Percentiles rank a stretch among this genome's conserved stretches.
phyloP scores from a whole-genome alignment of 2,329 filamentous ascomycete genomes.

The Cladosporium austrohemisphaericum region DNA sequence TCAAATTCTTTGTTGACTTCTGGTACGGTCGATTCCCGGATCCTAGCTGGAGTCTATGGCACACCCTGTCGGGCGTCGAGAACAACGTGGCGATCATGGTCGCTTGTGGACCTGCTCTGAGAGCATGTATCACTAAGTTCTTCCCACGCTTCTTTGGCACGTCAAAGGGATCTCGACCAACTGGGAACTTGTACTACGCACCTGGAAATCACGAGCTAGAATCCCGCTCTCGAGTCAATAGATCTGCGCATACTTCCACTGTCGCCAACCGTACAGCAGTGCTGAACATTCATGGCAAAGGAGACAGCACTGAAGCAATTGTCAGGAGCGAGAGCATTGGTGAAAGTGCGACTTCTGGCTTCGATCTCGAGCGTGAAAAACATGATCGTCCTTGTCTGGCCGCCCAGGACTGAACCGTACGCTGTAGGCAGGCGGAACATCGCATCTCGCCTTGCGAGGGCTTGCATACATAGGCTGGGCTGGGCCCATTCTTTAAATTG shows the following conservation, averaged over 20 bases:
- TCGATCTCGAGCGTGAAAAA: too few relatives aligned
- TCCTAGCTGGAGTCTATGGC: constrained; percentile 35
- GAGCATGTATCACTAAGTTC: constrained; percentile 41
- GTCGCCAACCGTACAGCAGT: neutral
- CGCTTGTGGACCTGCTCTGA: constrained; percentile 52
- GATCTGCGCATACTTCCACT: neutral
- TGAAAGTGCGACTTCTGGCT: too few relatives aligned
- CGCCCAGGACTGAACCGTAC: too few relatives aligned
- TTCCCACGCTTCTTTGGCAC: constrained; percentile 30
- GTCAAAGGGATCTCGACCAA: neutral
- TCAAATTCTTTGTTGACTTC: constrained; percentile 40
- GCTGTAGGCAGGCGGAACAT: too few relatives aligned
- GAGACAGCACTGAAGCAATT: neutral
- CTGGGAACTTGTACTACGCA: constrained; percentile 6
- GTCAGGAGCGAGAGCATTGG: neutral
- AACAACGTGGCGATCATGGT: constrained; percentile 49
- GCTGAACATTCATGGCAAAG: neutral
- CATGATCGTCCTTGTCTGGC: too few relatives aligned
- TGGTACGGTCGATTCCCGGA: constrained; percentile 34
- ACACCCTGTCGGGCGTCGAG: constrained; percentile 39
- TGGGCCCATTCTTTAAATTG: too few relatives aligned
- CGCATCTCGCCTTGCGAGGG: too few relatives aligned
- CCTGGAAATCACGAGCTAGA: neutral
- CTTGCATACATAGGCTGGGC: too few relatives aligned
- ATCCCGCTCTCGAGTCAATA: neutral